Base-by-base conservation (phyloP, 1,284 basidiomycete species). In the Apiotrichum laibachii region DNA sequence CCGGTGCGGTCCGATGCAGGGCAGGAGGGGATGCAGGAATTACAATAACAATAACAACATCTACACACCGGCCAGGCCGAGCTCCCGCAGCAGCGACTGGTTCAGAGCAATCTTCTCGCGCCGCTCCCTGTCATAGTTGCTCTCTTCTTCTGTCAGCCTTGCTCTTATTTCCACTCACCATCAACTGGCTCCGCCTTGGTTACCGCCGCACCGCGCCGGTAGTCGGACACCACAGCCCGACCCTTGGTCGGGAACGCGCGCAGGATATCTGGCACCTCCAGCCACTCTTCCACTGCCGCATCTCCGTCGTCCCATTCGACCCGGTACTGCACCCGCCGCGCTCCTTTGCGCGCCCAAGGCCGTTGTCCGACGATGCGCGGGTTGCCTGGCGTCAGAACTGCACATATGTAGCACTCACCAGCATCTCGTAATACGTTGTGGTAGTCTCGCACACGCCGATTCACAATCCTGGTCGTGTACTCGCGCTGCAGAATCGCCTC, bases 71-170 rank as follows among this genome's bases (percentile, higher is more conserved):
- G 18, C 34, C 6, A 62, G 37, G 5, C 57, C 55, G 2, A 62
- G 57, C 21, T 50, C n/a, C 5, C 22, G 19, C 34, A 62, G 19
- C 37, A 62, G 47, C 18, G 26, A 26, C 39, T 48, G 37, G 48
- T 62, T 62, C 39, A 52, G 21, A 33, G 56, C 61, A 26, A 62
- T 59, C 16, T 53, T 55, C 18, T 31, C 26, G 12, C n/a, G 47
- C 9, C 61, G 57, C 39, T 59, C 55, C 9, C 22, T 11, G 16
- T 62, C 61, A 35, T 59, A 62, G 5, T 56, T 55, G 31, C 39
- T 61, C 19, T 46, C 55, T 26, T 47, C 51, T 11, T 26, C 21
- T 26, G 33, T 42, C 40, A 42, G 40, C n/a, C 40, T n/a, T 42
- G 40, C 15, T n/a, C 16, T 16, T 42, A 39, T 39, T 16, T 39